These are phyloP conservation scores for Sextonia rubra DNA, from an alignment of 164 flowering plant genomes.

Conservation along the genomic window DNA sequence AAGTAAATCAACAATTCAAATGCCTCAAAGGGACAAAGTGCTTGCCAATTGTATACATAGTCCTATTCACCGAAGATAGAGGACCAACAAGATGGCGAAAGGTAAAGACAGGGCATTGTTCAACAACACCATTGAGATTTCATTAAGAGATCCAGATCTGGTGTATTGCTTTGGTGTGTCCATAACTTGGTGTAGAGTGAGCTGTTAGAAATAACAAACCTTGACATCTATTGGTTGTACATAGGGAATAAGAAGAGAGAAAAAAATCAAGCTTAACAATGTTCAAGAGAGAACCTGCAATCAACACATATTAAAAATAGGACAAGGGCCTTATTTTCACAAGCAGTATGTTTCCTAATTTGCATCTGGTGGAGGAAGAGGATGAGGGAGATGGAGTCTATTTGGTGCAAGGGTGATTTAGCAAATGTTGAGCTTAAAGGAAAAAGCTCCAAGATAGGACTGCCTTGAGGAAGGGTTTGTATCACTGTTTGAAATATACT, in stretches of 20 bases:
- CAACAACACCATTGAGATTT: conserved; percentile 78
- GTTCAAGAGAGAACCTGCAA: neutral
- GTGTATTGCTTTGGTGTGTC: conserved; percentile 65
- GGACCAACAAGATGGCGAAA: conserved; percentile 49
- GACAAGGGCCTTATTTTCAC: neutral
- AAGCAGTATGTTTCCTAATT: too few species aligned
- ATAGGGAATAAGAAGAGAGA: neutral
- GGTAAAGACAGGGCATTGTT: conserved; percentile 69
- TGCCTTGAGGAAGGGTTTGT: too few species aligned
- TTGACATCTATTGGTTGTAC: conserved; percentile 1
- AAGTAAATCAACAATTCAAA: neutral
- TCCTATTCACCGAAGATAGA: conserved; percentile 56
- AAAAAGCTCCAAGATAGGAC: neutral
- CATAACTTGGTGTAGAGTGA: conserved; percentile 63
- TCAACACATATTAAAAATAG: neutral
- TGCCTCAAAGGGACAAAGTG: neutral
- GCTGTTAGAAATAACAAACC: conserved; percentile 56
- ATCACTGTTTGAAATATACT: too few species aligned
- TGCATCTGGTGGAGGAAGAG: too few species aligned
- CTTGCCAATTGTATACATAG: conserved; percentile 56
- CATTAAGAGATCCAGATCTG: conserved; percentile 71
- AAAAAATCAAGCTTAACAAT: neutral
- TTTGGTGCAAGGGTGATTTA: too few species aligned
- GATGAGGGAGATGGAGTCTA: too few species aligned
- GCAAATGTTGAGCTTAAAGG: too few species aligned